phyloP scores from a whole-genome alignment of 73 alveolate genomes.

The Tetrahymena borealis region DNA sequence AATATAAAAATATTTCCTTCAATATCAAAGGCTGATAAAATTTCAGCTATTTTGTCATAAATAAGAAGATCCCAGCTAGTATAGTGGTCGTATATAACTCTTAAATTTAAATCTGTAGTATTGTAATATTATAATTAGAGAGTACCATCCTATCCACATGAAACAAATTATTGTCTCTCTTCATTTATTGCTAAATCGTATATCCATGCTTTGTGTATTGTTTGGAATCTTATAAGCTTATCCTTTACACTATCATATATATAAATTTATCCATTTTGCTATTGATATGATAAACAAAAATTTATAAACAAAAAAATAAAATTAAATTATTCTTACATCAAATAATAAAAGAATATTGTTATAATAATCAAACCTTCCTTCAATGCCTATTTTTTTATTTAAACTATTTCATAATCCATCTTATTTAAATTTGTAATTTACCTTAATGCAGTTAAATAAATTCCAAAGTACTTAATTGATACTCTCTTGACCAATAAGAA shows the following conservation, averaged over 20 bases:
- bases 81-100: neutral
- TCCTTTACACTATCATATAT: neutral
- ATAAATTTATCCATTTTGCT: neutral
- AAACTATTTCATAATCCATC: neutral
- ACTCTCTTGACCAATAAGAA: neutral
- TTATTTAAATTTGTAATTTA: neutral
- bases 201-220: neutral
- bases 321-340: too few species aligned
- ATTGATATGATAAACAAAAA: neutral
- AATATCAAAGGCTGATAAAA: neutral
- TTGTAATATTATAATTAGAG: neutral
- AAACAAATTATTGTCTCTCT: neutral
- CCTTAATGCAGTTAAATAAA: neutral
- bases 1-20: neutral
- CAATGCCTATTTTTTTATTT: neutral
- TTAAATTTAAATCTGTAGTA: neutral
- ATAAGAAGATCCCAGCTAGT: neutral
- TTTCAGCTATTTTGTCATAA: neutral
- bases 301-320: neutral
- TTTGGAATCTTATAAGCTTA: neutral
- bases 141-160: neutral
- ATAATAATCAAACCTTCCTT: neutral
- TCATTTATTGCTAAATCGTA: neutral
- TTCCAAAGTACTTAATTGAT: neutral
- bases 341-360: neutral